phyloP scores from a whole-genome alignment of 2,329 filamentous ascomycete species.

The Trichoderma sp. region DNA sequence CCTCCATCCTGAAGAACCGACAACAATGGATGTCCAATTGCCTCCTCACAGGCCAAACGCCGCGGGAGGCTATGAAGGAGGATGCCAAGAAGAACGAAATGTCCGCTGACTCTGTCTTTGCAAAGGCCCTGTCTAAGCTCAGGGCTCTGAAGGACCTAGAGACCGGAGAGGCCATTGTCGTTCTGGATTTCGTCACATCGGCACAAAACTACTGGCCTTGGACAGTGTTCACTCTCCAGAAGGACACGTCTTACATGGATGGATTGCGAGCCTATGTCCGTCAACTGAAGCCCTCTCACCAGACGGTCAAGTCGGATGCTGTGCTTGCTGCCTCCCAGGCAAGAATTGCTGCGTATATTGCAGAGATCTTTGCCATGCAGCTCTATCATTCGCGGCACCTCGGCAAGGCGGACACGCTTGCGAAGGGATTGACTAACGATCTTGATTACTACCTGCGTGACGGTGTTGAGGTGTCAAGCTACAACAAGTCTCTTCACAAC shows the following conservation, averaged over 20 bases:
- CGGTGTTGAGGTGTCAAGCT: conserved; percentile 75
- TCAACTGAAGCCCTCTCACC: conserved; percentile 54
- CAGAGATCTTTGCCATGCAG: conserved; percentile 88
- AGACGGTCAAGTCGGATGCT: conserved; percentile 58
- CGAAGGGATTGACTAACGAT: conserved; percentile 71
- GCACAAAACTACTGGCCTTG: conserved; percentile 96
- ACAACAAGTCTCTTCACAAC: conserved; percentile 83
- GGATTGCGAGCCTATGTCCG: conserved; percentile 72
- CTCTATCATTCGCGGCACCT: conserved; percentile 82
- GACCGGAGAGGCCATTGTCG: conserved; percentile 67
- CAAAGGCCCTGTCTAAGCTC: conserved; percentile 71
- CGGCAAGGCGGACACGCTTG: conserved; percentile 64
- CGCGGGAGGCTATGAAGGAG: conserved; percentile 69
- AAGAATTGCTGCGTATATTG: conserved; percentile 76
- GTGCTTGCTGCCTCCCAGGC: conserved; percentile 63
- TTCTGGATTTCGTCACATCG: conserved; percentile 83
- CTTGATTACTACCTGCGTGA: conserved; percentile 79
- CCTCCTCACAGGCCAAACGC: conserved; percentile 83
- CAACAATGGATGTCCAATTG: conserved; percentile 97
- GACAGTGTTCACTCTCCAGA: conserved; percentile 79
- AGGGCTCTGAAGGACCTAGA: conserved; percentile 65
- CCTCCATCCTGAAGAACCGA: conserved; percentile 80
- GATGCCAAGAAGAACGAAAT: conserved; percentile 55
- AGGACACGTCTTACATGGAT: conserved; percentile 72
- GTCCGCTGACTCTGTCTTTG: conserved; percentile 66